Base-by-base conservation (phyloP, 1,284 basidiomycete genomes). In the Rhodotorula sp. region DNA sequence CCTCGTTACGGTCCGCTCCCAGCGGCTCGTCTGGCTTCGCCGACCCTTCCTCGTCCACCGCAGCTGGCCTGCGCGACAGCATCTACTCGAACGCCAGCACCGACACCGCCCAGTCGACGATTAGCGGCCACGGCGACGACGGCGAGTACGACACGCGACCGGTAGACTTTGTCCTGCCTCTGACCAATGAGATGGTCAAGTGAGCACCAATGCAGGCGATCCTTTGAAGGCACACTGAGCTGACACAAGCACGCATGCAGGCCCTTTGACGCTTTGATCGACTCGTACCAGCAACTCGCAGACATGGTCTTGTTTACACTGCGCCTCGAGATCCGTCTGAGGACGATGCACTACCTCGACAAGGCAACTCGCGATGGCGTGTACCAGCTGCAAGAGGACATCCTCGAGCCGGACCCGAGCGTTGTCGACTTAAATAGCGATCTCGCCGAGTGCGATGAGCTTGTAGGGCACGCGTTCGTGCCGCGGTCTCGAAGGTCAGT, bases 261-360 rank as follows among this genome's bases (percentile, higher is more conserved):
- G 71, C 91, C 93, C 44, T 95, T 93, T 82, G 89, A 94, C 78
- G 89, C 93, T 0, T 84, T 98, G 56, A 84, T 95, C 49, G 88
- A 89, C 80, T 95, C 94, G 4, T 99, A 93, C 77, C 87, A 89
- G 66, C 91, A 94, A 76, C 85, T 99, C 8, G 88, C 91, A 4
- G 88, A 91, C 77, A 85, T 93, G 69, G 88, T 98, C 61, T 83
- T 98, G 54, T 89, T 91, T 79, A 95, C 92, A 5, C 87, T 99
- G 61, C 87, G 93, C 24, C 86, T 93, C 62, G 95, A 99, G 79
- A 83, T 97, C 56, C 87, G 95, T 3, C 91, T 93, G 79, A 87
- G 93, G 57, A 86, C 88, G 2, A 88, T 95, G 54, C 88, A 91
- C 79, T 90, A 93, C 80, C 83, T 99, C 12, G 86, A 89, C 72